Conservation (phyloP, 345 rosid genomes). For the Balakata baccata region DNA sequence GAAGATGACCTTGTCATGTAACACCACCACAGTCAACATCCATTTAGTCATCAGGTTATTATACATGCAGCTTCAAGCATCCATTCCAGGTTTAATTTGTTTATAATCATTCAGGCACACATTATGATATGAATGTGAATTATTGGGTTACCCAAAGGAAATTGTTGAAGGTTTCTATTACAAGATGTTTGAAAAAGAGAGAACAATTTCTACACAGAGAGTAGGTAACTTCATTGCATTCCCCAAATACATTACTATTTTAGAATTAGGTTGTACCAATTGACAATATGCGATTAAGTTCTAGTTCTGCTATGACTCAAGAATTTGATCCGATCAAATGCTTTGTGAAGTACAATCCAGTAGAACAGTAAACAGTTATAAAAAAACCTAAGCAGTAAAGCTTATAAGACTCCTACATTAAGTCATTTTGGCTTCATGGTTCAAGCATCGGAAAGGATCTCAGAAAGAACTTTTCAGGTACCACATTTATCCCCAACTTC, state of each 20-base stretch:
- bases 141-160: not conserved
- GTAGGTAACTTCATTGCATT: too few species aligned
- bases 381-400: not conserved
- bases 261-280: not conserved
- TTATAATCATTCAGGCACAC: not conserved
- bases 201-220: not conserved
- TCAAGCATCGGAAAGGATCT: not conserved
- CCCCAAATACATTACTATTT: not conserved
- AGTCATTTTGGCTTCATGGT: not conserved
- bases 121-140: not conserved
- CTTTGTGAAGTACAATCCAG: not conserved
- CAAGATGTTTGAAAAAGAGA: not conserved
- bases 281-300: not conserved
- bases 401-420: not conserved
- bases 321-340: not conserved
- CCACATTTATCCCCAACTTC: not conserved
- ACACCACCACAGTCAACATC: not conserved
- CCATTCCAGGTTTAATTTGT: not conserved
- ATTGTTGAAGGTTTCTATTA: not conserved
- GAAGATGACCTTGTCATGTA: too few species aligned
- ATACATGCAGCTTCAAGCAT: not conserved
- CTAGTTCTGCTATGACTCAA: conserved; percentile 2
- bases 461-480: not conserved
- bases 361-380: not conserved
- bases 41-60: not conserved